Evolutionary conservation across 2,329 filamentous ascomycete species (phyloP), one percentile per base, ranked within the genome.

Genomic region (Aspergillus fijiensis): DNA sequence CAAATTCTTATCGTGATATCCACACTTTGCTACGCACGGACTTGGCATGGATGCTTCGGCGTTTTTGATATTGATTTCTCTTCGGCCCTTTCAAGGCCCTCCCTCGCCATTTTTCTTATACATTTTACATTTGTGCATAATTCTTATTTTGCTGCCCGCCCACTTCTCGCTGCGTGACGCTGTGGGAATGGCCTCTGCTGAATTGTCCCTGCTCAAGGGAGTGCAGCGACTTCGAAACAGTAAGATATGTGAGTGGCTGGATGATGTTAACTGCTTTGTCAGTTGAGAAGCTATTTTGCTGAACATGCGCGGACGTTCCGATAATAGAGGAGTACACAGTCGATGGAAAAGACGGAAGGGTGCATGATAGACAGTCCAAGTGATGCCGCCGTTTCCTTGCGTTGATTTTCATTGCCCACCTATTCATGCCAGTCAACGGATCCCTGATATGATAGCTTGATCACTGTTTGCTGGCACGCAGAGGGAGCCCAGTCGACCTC

Each of bases 31-130:
- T 45, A 16, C 60, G 58, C 66, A 58, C 67, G 65, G 60, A 63
- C 63, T 66, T 65, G 70, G 69, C 66, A 67, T 71, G 69, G 70
- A 69, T 72, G 67, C 68, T 70, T 54, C 51, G 72, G 72, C 70
- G 71, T 70, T 68, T 49, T 19, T 16, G 16, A 55, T 55, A 62
- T 68, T 65, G 66, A 51, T 61, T 60, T 45, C 51, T 45, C 54
- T n/a, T 29, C 42, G 33, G 51, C 35, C n/a, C 39, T 42, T 19
- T 42, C 16, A 50, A 33, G 49, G 23, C 33, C 39, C 14, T 19
- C 48, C 55, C 25, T 10, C 55, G 49, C 45, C 58, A 57, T 60
- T 47, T 39, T 52, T 55, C 60, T 56, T 59, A 47, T 59, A 55
- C 33, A 57, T n/a, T 31, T 51, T 57, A 49, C 53, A 55, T 60